A percentile compares a stretch with the other conserved stretches of the same genome.
Evolutionary conservation across 495 filamentous ascomycete species (phyloP).

Genomic region (Hypoxylon cercidicola): DNA sequence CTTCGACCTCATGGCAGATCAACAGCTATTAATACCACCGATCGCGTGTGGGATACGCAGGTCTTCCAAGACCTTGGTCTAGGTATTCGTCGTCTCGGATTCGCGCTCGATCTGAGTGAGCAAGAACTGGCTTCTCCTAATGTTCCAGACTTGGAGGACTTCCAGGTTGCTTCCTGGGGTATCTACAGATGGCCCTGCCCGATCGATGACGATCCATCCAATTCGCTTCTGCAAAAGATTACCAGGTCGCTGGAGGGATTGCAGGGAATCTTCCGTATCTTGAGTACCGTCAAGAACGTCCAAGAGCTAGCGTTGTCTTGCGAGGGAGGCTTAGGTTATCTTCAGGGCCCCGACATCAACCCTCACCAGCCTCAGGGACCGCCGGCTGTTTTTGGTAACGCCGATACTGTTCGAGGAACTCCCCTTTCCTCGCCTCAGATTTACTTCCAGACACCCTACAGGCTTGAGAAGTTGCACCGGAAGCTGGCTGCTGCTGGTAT

Average conservation of each 20-base stretch:
- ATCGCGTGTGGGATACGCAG: constrained; percentile 1
- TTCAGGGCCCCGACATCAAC: constrained; percentile 46
- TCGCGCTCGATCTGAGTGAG: constrained; percentile 66
- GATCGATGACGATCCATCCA: not conserved
- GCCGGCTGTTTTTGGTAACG: constrained; percentile 11
- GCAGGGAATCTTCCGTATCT: constrained; percentile 57
- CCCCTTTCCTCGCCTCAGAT: not conserved
- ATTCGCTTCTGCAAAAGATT: constrained; percentile 50
- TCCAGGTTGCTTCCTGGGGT: constrained; percentile 59
- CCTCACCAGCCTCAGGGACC: constrained; percentile 12
- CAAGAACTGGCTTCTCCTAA: constrained; percentile 45
- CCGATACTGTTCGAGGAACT: not conserved
- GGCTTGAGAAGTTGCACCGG: constrained; percentile 22
- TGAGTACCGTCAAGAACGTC: constrained; percentile 54
- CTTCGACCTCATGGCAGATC: not conserved
- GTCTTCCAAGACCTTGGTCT: constrained; percentile 52
- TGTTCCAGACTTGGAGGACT: not conserved
- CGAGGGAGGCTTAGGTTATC: constrained; percentile 67
- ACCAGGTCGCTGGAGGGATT: constrained; percentile 65
- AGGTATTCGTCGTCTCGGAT: constrained; percentile 61
- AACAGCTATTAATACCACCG: constrained; percentile 9
- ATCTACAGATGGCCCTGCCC: constrained; percentile 62
- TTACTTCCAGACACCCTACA: constrained; percentile 7
- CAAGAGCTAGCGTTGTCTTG: constrained; percentile 64
- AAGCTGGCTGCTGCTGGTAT: constrained; percentile 32